A percentile compares a stretch with the other conserved stretches of the same genome.
These are phyloP conservation scores for Brassica rapa DNA, from an alignment of 345 rosid species.

Conservation along the genomic window DNA sequence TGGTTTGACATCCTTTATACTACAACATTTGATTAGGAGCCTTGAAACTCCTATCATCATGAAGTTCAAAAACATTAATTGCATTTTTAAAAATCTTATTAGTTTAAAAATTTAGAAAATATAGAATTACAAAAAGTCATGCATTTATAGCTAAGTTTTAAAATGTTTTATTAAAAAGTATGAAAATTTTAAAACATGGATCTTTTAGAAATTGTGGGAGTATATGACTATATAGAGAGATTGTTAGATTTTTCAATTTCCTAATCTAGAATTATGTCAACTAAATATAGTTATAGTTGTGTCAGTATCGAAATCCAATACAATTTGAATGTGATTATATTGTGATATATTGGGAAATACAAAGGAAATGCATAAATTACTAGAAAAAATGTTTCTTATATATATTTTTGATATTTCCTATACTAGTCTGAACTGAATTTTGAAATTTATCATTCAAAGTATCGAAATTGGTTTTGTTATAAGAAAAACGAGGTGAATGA, in stretches of 20 bases:
- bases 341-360: not conserved
- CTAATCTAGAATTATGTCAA: not conserved
- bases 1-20: too few species aligned
- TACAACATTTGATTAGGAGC: too few species aligned
- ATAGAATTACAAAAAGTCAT: too few species aligned
- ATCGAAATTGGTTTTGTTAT: not conserved
- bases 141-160: too few species aligned
- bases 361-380: not conserved
- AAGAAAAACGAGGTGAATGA: not conserved
- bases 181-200: too few species aligned
- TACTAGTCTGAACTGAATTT: not conserved
- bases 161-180: too few species aligned
- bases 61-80: too few species aligned
- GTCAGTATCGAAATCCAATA: not conserved
- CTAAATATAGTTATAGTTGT: not conserved
- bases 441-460: not conserved
- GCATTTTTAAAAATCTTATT: too few species aligned
- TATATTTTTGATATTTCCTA: not conserved
- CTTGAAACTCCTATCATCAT: too few species aligned
- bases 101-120: too few species aligned
- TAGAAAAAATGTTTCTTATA: not conserved
- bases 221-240: not conserved
- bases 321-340: not conserved
- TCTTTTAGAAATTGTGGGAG: too few species aligned
- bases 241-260: not conserved